Conservation (phyloP, 2,329 filamentous ascomycete species). For the Apiospora hydei region DNA sequence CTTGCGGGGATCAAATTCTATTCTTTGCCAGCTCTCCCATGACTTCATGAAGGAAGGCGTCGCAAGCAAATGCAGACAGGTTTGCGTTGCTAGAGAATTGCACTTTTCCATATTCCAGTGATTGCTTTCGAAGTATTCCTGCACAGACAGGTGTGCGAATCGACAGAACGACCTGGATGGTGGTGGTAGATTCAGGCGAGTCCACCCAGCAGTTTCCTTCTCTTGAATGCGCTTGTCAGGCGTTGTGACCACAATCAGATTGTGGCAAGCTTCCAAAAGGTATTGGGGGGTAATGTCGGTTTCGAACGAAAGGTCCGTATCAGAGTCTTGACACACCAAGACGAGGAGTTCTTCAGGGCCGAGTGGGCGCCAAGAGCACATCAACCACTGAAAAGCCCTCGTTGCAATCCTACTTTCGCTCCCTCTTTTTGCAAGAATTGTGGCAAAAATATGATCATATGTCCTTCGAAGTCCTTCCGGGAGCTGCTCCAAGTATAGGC, state of each 20-base stretch:
- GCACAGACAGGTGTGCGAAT: slow-evolving; percentile 5
- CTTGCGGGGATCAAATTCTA: background rate
- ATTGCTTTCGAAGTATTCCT: slow-evolving; percentile 14
- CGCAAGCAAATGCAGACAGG: background rate
- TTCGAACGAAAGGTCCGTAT: background rate
- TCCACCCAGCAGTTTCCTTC: too few species aligned
- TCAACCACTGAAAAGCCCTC: slow-evolving; percentile 11
- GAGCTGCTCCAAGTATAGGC: background rate
- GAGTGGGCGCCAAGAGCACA: background rate
- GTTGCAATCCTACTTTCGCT: background rate
- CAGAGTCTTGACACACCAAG: background rate
- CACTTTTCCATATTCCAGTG: background rate
- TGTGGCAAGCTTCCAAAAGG: background rate
- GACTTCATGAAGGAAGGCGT: background rate
- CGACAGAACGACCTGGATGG: background rate
- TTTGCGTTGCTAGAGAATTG: background rate
- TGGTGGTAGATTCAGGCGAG: background rate
- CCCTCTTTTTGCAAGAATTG: background rate
- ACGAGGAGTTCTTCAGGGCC: background rate
- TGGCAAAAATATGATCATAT: background rate
- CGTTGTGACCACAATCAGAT: background rate
- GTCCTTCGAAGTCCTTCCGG: background rate
- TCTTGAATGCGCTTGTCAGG: too few species aligned
- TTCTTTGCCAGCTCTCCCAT: background rate
- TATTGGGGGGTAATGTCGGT: background rate